These are phyloP conservation scores for Tetrahymena thermophila DNA, from an alignment of 73 alveolate genomes.

Conservation along the genomic window DNA sequence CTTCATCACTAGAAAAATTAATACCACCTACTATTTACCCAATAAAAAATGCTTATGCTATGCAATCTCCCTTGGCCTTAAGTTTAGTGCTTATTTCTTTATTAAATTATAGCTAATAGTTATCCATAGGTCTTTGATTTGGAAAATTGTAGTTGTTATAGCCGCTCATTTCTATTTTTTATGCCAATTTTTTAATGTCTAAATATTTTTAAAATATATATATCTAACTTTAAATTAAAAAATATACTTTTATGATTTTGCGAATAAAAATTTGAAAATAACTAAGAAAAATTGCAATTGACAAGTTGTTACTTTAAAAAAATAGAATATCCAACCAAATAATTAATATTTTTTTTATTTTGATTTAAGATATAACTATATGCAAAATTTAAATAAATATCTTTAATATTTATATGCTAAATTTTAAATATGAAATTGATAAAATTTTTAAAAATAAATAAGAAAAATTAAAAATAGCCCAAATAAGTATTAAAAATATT, in stretches of 20 bases:
- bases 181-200: neutral
- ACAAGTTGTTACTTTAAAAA: no score
- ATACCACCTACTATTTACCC: slow-evolving; percentile 79
- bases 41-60: slow-evolving; percentile 75
- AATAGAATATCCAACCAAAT: neutral
- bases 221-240: neutral
- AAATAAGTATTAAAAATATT: no score
- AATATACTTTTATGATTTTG: neutral
- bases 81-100: neutral
- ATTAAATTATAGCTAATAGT: neutral
- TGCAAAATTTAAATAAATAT: no score
- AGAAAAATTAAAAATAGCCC: no score
- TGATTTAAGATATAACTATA: no score
- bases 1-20: slow-evolving; percentile 70
- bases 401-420: no score
- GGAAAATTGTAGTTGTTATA: neutral
- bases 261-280: neutral
- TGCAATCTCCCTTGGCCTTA: slow-evolving; percentile 43
- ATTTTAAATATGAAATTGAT: no score
- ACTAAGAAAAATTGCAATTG: neutral
- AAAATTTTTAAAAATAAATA: no score
- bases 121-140: neutral
- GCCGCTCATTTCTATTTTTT: neutral
- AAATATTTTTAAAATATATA: no score
- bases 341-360: no score